Base-by-base conservation (phyloP, 768 basidiomycete genomes). In the Amanita brunnescens region DNA sequence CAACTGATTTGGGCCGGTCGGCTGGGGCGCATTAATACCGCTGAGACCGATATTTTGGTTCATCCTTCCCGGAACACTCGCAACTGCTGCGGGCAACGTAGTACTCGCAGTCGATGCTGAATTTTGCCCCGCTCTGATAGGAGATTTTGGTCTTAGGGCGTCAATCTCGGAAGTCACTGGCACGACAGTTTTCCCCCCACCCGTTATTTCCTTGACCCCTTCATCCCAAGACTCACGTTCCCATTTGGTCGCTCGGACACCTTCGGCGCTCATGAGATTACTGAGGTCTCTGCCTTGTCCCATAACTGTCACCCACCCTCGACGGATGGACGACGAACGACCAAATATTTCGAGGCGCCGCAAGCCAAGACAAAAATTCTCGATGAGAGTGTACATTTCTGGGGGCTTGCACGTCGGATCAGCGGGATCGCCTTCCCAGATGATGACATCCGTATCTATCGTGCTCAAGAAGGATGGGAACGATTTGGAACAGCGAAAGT, bases 291-390 rank as follows among this genome's bases (percentile, higher is more conserved):
- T 81, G 4, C 78, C 81, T 2, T 82, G 80, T 1, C 75, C 76
- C 40, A 87, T 73, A 9, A 85, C 81, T n/a, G 91, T 89, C 9
- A 96, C 84, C 96, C 96, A 99, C 5, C 95, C 95, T 9, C 83
- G 79, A 0, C 94, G 80, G 5, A 90, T 69, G 0, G 80, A 83
- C 21, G 83, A 78, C 0, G 78, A 74, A 2, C 80, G 79, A 0
- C 89, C 91, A 57, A 93, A 97, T 10, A 99, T 69, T 62, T 98
- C 92, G 12, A 99, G 80, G 2, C 96, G 81, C 13, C 95, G 84
- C 0, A 87, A 78, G 4, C 94, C 96, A 45, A 96, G 83, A 62
- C 94, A 98, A 65, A 99, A 98, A 65, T 95, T 97, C 67, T 99
- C 96, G 62, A 98, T 87, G 37, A 99, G 78, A 4, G 86, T 85